Evolutionary conservation across 495 filamentous ascomycete genomes (phyloP).

Genomic region (Podospora australis): DNA sequence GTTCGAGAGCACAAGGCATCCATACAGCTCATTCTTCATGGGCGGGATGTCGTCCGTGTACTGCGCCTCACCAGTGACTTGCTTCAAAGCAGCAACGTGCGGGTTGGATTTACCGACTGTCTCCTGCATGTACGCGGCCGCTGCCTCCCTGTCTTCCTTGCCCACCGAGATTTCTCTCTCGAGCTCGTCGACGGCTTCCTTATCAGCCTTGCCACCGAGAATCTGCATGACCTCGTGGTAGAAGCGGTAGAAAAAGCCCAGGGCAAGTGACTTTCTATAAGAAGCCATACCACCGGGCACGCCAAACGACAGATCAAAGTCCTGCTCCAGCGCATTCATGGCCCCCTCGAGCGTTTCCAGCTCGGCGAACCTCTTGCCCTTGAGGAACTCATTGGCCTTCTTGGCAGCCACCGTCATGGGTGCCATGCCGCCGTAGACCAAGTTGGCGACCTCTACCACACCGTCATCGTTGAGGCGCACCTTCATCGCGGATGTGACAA

Average conservation of each 20-base stretch:
- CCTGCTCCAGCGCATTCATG: conserved; percentile 78
- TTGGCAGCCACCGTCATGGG: conserved; percentile 78
- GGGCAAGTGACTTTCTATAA: conserved; percentile 82
- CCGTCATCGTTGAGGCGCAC: conserved; percentile 59
- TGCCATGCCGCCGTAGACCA: conserved; percentile 90
- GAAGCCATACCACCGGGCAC: conserved; percentile 96
- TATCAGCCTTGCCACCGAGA: conserved; percentile 47
- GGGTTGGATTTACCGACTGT: conserved; percentile 74
- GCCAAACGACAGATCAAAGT: conserved; percentile 78
- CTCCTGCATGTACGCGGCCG: conserved; percentile 61
- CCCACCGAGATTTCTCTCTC: conserved; percentile 60
- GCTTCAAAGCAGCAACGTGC: conserved; percentile 89
- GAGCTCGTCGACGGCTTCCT: conserved; percentile 58
- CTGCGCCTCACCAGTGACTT: conserved; percentile 87
- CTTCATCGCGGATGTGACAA: conserved; percentile 79
- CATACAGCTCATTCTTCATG: conserved; percentile 82
- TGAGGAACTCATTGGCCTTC: conserved; percentile 60
- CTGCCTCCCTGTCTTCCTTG: conserved; percentile 52
- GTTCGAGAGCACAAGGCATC: conserved; percentile 78
- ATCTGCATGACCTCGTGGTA: conserved; percentile 60
- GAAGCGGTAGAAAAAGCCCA: conserved; percentile 85
- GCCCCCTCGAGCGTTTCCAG: conserved; percentile 75
- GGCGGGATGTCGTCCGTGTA: conserved; percentile 94
- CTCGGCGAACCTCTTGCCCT: conserved; percentile 73
- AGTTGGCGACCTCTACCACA: conserved; percentile 59